Evolutionary conservation across 192 early-diverging fungal species (phyloP), one percentile per base, ranked within the genome.

Genomic region (Linnemannia zychae): DNA sequence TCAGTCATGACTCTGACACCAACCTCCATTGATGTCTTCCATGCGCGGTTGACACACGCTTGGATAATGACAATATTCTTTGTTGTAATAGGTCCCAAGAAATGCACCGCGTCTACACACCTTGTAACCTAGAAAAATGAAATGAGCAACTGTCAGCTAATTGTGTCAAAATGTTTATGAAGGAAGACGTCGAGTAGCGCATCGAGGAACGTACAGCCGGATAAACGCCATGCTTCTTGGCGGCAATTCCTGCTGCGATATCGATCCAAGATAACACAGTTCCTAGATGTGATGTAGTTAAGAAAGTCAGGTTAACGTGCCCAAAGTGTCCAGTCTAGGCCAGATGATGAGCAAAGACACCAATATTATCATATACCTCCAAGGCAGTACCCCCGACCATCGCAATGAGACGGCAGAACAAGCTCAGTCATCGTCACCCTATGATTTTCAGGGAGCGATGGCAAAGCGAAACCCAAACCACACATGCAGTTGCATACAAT

Each of bases 1-100:
- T 95, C 94, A 9, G 93, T 89, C 69, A 94, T 93, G 24, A 95
- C 94, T 48, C 90, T 88, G n/a, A 95, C 93, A 3, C 90, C 93
- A 37, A 90, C 89, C 81, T 95, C 94, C 93, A 95, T 94, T 1
- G 92, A 94, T 0, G 92, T 93, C 34, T 90, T 91, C 94, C 94
- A 95, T 0, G 91, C 87, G 66, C 89, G 87, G 65, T 95, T 95
- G 33, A 95, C 92, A n/a, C 77, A 82, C 18, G 94, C 93, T 63
- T 90, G 90, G 37, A 95, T 86, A 15, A 89, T 90, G n/a, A 91
- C 74, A 73, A 95, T 90, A 71, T 95, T 91, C 44, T 93, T 91
- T 3, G 90, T 83, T 80, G 87, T 89, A 24, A 95, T 88, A 7
- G 93, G 94, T 49, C 88, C 78, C 22, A 95, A 74, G 81, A 95